Evolutionary conservation across 148 eudicot species (phyloP).

Genomic region (Spergularia bocconei): DNA sequence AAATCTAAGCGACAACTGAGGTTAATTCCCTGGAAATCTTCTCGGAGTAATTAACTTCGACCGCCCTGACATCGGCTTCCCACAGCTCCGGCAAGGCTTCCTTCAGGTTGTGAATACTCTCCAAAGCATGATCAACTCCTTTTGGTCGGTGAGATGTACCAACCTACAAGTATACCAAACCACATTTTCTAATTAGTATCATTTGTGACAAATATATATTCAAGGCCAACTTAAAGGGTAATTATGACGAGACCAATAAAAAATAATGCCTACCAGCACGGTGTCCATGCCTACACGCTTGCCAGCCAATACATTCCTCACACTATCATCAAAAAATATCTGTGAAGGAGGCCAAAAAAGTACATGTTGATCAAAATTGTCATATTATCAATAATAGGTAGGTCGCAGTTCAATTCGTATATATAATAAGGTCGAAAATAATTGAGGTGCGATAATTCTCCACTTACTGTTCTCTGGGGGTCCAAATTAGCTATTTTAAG

Average conservation of each 20-base stretch:
- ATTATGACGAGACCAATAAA: conserved; percentile 13
- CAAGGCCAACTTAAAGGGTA: not conserved
- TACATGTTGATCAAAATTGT: conserved; percentile 8
- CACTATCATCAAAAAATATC: conserved; percentile 93
- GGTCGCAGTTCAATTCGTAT: no score
- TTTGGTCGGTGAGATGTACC: conserved; percentile 70
- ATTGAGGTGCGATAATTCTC: no score
- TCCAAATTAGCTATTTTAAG: conserved; percentile 62
- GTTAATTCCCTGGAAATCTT: conserved; percentile 60
- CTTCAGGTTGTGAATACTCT: conserved; percentile 76
- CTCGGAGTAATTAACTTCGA: conserved; percentile 49
- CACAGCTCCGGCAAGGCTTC: conserved; percentile 89
- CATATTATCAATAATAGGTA: no score
- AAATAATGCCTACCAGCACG: conserved; percentile 54
- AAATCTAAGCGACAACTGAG: conserved; percentile 59
- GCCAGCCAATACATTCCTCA: conserved; percentile 75
- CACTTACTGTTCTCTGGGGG: conserved; percentile 74
- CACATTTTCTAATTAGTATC: not conserved
- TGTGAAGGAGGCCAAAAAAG: conserved; percentile 29
- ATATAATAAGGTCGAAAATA: no score
- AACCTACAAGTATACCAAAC: conserved; percentile 37
- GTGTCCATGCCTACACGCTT: conserved; percentile 79
- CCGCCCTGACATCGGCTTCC: conserved; percentile 47
- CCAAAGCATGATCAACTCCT: conserved; percentile 84
- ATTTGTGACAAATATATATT: not conserved